Base-by-base conservation (phyloP, 2,329 filamentous ascomycete species). In the Colletotrichum sidae region DNA sequence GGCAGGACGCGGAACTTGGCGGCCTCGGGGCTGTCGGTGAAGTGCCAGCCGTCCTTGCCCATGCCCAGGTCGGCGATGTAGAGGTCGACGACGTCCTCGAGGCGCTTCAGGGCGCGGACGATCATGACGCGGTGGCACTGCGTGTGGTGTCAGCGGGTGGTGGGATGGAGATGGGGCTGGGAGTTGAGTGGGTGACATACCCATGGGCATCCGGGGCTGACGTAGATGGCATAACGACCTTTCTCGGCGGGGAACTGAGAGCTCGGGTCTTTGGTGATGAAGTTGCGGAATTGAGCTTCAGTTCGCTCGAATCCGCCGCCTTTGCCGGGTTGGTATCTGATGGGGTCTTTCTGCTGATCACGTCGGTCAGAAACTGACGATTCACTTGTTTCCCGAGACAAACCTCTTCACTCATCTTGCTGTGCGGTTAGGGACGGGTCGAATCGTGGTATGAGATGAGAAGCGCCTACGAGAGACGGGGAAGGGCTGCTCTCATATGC, bases 121-220 rank as follows among this genome's bases (percentile, higher is more conserved):
- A 94, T 92, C 67, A 93, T 79, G 1, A 90, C 90, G 53, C 92
- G 85, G 73, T 94, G 92, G 11, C 91, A 91, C 89, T 78, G 10
- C 1, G 25, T 12, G 7, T 11, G 3, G 41, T 3, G 9, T 57
- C 37, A 51, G 44, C 15, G 33, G 1, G 4, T 11, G 8, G 12
- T 9, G 3, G 1, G 8, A 3, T 15, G 12, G 39, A 34, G 1
- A 33, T 39, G 0, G 1, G 6, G 46, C n/a, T 10, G 4, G 6
- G 11, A 34, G 6, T n/a, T 42, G 10, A 34, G 4, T 35, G 15
- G 5, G 10, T 13, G 8, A 4, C 72, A n/a, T 47, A 88, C 87
- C 88, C 88, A 91, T 5, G 88, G 88, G 69, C 89, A 91, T 7
- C 83, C 83, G 6, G 82, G 81, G 45, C 86, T 86, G 50, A 89